These are phyloP conservation scores for Dipodascus geniculatus DNA, from an alignment of 805 yeast genomes.

Conservation along the genomic window DNA sequence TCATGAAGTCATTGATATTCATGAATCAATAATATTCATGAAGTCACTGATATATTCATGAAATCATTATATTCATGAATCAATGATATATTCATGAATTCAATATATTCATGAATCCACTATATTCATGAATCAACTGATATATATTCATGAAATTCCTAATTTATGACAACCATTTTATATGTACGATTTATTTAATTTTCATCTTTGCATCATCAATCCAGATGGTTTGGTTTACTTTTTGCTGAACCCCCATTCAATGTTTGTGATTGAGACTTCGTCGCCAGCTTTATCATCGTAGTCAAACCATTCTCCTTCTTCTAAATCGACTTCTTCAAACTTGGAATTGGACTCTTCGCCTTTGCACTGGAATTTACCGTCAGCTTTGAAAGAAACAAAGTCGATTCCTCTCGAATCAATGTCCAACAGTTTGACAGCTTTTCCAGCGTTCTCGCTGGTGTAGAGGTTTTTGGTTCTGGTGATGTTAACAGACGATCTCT, in stretches of 20 bases:
- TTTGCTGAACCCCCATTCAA: conserved; percentile 49
- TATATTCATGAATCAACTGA: background rate
- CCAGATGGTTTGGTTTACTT: conserved; percentile 4
- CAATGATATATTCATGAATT: no score
- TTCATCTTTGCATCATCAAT: conserved; percentile 2
- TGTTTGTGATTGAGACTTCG: conserved; percentile 73
- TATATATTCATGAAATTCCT: background rate
- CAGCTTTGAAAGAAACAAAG: conserved; percentile 53
- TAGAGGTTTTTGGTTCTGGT: background rate
- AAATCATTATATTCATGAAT: no score
- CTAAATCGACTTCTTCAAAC: conserved; percentile 56
- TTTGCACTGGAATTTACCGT: conserved; percentile 45
- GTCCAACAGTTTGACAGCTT: conserved; percentile 40
- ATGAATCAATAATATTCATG: no score
- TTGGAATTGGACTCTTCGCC: conserved; percentile 41
- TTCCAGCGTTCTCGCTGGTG: conserved; percentile 21
- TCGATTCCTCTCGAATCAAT: conserved; percentile 85
- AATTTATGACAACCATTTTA: background rate
- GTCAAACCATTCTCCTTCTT: conserved; percentile 87
- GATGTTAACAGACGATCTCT: conserved; percentile 25
- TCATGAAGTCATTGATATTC: no score
- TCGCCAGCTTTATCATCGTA: conserved; percentile 75
- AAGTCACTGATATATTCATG: no score
- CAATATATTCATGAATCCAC: background rate
- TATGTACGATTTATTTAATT: background rate